Base-by-base conservation (phyloP, 352 stramenopile genomes). In the Peronospora destructor region DNA sequence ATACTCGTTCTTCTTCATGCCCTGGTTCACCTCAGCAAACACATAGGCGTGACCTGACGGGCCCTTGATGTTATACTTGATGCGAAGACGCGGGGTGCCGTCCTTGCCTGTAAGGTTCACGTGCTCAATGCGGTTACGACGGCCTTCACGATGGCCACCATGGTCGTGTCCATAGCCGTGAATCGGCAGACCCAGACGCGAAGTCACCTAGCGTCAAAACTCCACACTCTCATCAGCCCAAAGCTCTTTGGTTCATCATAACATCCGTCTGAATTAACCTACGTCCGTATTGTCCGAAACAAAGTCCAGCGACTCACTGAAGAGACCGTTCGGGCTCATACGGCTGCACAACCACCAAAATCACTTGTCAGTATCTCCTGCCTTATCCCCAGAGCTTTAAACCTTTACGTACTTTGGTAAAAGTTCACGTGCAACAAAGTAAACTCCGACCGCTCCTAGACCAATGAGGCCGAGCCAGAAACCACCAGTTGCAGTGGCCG, bases 41-140 rank as follows among this genome's bases (percentile, higher is more conserved):
- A 94, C 90, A 56, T 79, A 85, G n/a, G 73, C 90, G 45, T 91
- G 73, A 40, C 79, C 84, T 32, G 87, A 90, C 4, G 81, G 81
- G 23, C 93, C 93, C 68, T 98, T 94, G 49, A 98, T 73, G 64
- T 97, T 97, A 73, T 96, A 98, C 64, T 95, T 91, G 45, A 97
- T 90, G 29, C 70, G 77, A 37, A 87, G 74, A 65, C 77, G 79
- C 45, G 77, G 74, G 46, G 84, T 86, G 53, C 80, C 91, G 36
- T 96, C 85, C 61, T 91, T 85, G 57, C 84, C 68, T 35, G 78
- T 85, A 50, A 97, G 92, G 60, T 97, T 79, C 14, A 95, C 95
- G 68, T 96, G 76, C 61, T 97, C 93, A 56, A 97, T 95, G 64
- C 95, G 95, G 71, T 98, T 98, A 49, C 91, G 73, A 59, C 93